Conservation (phyloP, 1,284 basidiomycete genomes). For the Omphalotus olearius region DNA sequence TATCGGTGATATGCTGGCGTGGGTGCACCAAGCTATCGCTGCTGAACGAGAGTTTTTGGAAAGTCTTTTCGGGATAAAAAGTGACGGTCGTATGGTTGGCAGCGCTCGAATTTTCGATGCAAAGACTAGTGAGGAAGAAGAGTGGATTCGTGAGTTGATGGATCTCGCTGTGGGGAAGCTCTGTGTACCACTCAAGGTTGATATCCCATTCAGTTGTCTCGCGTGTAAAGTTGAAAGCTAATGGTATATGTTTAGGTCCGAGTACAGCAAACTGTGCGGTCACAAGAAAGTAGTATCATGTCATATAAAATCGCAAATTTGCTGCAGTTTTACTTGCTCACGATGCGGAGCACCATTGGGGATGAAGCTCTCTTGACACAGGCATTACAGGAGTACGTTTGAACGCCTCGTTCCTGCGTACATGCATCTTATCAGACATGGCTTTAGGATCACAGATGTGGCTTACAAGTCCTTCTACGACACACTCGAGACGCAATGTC, state of each 20-base stretch:
- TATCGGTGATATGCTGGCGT: constrained; percentile 97
- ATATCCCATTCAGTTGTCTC: constrained; percentile 4
- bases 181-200: constrained; percentile 81
- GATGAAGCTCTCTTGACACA: constrained; percentile 71
- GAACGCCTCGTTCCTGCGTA: not conserved
- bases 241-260: constrained; percentile 49
- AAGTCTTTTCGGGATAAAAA: constrained; percentile 69
- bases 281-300: constrained; percentile 89
- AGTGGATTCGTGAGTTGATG: constrained; percentile 79
- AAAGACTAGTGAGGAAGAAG: constrained; percentile 62
- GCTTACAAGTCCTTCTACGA: constrained; percentile 85
- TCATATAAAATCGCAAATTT: constrained; percentile 91
- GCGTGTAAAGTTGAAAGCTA: too few relatives aligned
- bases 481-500: constrained; percentile 78
- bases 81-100: constrained; percentile 74
- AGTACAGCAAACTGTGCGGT: constrained; percentile 88
- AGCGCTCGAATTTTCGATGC: constrained; percentile 53
- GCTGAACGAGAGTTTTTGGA: constrained; percentile 93
- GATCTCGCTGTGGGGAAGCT: constrained; percentile 83
- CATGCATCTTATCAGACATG: not conserved
- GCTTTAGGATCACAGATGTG: constrained; percentile 67
- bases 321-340: constrained; percentile 91
- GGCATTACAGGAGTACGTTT: constrained; percentile 76
- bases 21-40: constrained; percentile 96
- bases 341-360: constrained; percentile 91